Evolutionary conservation across 768 basidiomycete species (phyloP), one percentile per base, ranked within the genome.

Genomic region (Termitomyces sp.): DNA sequence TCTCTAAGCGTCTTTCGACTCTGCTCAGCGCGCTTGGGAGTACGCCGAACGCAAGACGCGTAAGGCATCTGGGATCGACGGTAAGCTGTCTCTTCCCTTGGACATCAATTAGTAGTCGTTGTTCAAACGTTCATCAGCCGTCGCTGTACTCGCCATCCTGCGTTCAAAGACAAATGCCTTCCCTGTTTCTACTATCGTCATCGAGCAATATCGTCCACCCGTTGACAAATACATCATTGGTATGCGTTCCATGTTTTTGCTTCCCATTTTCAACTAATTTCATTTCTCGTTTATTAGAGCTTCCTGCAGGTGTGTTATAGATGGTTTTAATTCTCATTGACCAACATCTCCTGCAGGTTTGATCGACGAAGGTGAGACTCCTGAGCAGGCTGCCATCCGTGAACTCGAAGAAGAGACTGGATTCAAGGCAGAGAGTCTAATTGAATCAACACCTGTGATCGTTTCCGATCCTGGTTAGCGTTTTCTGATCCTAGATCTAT

Each of bases 361-460:
- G 17, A 85, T 98, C 64, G 93, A 96, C 70, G 86, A 88, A 61
- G 86, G 86, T 0, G 96, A 98, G 77, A 85, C 88, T 0, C 80
- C 92, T 0, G 91, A 90, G 72, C 74, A 82, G 17, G 84, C 94
- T 1, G 96, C 95, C 1, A 80, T 94, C 42, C 85, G 96, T 25
- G 96, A 98, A 72, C 82, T 98, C 14, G 81, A 87, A 68, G 96
- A 98, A 75, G 96, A 98, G 73, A 97, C 96, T 2, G 96, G 96
- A 5, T 96, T 85, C 74, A 85, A 81, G 56, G 89, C 88, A 2
- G 77, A 82, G 55, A 71, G 79, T 54, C 79, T 95, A 36, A 68
- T 89, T 37, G 83, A 92, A 62, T 76, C 81, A 2, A 85, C 86
- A 7, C 85, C 87, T 3, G 66, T 86, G 29, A 69, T 88, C 31